These are phyloP conservation scores for Ascochyta viciae-villosae DNA, from an alignment of 2,329 filamentous ascomycete species.

Conservation along the genomic window DNA sequence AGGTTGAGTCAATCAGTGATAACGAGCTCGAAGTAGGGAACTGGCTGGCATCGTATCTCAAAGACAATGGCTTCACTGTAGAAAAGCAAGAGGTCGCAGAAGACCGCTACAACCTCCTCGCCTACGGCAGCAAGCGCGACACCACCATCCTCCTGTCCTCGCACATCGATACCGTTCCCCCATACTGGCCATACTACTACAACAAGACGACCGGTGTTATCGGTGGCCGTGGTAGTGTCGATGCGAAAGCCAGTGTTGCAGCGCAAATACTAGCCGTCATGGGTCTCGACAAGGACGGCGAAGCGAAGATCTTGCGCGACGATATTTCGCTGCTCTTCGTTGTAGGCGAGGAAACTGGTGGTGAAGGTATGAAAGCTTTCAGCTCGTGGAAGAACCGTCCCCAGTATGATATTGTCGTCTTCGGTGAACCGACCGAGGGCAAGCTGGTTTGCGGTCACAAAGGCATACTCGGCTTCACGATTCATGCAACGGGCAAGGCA, in stretches of 20 bases:
- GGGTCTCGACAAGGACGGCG: slow-evolving; percentile 52
- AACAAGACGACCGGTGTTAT: slow-evolving; percentile 61
- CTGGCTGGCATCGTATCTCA: slow-evolving; percentile 73
- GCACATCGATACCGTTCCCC: slow-evolving; percentile 79
- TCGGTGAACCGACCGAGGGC: slow-evolving; percentile 91
- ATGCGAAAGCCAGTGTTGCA: slow-evolving; percentile 66
- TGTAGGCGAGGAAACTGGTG: slow-evolving; percentile 82
- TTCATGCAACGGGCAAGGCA: slow-evolving; percentile 75
- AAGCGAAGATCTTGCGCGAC: slow-evolving; percentile 44
- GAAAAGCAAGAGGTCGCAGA: slow-evolving; percentile 62
- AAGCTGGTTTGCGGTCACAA: slow-evolving; percentile 93
- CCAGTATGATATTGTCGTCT: slow-evolving; percentile 74
- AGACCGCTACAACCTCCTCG: slow-evolving; percentile 77
- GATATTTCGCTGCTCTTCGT: slow-evolving; percentile 64
- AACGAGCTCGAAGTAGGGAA: slow-evolving; percentile 72
- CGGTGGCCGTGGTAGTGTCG: slow-evolving; percentile 76
- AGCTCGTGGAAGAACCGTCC: slow-evolving; percentile 46
- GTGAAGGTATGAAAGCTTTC: slow-evolving; percentile 75
- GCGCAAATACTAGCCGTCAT: slow-evolving; percentile 74
- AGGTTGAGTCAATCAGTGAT: slow-evolving; percentile 74
- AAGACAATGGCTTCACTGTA: slow-evolving; percentile 66
- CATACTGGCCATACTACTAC: slow-evolving; percentile 71
- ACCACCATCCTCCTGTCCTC: slow-evolving; percentile 73
- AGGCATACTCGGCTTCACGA: slow-evolving; percentile 72
- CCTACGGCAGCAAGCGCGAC: slow-evolving; percentile 62